Evolutionary conservation across 306 rosid species (phyloP), one percentile per base, ranked within the genome.

Genomic region (Vigna nakashimae): DNA sequence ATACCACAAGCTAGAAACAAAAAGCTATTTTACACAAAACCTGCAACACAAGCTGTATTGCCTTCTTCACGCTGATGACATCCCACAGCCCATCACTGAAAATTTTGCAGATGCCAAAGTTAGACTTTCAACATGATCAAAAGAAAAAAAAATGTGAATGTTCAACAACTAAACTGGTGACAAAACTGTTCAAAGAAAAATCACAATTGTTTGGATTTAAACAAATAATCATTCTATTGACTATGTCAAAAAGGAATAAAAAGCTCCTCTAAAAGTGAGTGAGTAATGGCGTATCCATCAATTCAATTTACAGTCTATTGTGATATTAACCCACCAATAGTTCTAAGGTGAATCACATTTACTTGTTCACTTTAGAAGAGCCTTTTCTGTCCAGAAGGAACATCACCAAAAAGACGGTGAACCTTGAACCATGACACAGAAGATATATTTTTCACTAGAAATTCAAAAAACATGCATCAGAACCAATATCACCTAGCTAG

Each of bases 1-100:
- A 56, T 55, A 26, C 18, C 1, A 67, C 7, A 40, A 5, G 28
- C 5, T 8, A 12, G 56, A 65, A 79, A 77, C 65, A 13, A 8
- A 30, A 4, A 60, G 71, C 32, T 51, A 18, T 48, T 55, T 64
- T 13, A 36, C 38, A 71, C 22, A 82, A 60, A 80, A 96, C 99
- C 98, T 90, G 91, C 68, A 79, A 87, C 74, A 83, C 97, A 63
- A 91, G 90, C 88, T 92, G 94, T 82, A 84, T 69, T 34, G 98
- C 91, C 86, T 88, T 96, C 90, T 86, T 91, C 69, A 34, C 50
- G 76, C 91, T 75, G 77, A 96, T 73, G 72, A 96, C 98, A 78
- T 96, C 98, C 99, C 99, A 96, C 38, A 96, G 85, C 53, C 99
- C 99, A 82, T 96, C 98, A 74, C 99, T 96, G 90, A 73, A 79